Evolutionary conservation across 768 basidiomycete genomes (phyloP).

Genomic region (Lepiota brunneoincarnata): DNA sequence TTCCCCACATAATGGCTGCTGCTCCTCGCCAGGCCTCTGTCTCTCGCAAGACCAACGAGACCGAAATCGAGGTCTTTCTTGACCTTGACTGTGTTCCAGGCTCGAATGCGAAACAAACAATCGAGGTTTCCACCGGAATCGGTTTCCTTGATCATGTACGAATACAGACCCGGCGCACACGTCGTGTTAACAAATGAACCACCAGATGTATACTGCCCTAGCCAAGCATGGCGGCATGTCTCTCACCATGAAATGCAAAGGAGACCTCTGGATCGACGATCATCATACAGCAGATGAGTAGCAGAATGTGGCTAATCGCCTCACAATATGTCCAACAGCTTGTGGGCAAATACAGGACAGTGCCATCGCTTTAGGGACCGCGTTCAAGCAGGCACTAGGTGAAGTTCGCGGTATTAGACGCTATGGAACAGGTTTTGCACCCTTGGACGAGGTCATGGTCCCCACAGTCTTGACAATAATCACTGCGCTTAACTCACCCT

Average conservation of each 20-base stretch:
- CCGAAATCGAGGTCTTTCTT: constrained; percentile 79
- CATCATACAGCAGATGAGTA: constrained; percentile 97
- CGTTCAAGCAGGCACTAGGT: constrained; percentile 93
- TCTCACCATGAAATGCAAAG: constrained; percentile 85
- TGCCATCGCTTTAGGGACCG: constrained; percentile 82
- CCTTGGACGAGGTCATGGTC: constrained; percentile 83
- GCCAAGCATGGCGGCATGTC: constrained; percentile 98
- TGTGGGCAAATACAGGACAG: constrained; percentile 65
- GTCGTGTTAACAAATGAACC: not conserved
- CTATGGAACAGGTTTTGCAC: constrained; percentile 96
- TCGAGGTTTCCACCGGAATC: constrained; percentile 89
- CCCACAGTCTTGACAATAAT: constrained; percentile 2
- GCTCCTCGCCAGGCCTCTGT: constrained; percentile 57
- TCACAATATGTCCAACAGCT: constrained; percentile 15
- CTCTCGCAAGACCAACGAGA: constrained; percentile 88
- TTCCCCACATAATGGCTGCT: constrained; percentile 22
- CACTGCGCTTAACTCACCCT: constrained; percentile 1
- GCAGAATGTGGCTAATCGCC: not conserved
- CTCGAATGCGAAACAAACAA: constrained; percentile 60
- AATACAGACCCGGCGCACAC: constrained; percentile 5
- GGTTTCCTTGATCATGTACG: constrained; percentile 98
- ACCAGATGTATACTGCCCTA: constrained; percentile 94
- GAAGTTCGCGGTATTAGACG: constrained; percentile 92
- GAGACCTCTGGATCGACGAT: constrained; percentile 97
- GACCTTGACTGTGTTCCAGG: constrained; percentile 79